A percentile compares a stretch with the other conserved stretches of the same genome.
These are phyloP conservation scores for Onygenales sp. DNA, from an alignment of 2,329 filamentous ascomycete species.

Conservation along the genomic window DNA sequence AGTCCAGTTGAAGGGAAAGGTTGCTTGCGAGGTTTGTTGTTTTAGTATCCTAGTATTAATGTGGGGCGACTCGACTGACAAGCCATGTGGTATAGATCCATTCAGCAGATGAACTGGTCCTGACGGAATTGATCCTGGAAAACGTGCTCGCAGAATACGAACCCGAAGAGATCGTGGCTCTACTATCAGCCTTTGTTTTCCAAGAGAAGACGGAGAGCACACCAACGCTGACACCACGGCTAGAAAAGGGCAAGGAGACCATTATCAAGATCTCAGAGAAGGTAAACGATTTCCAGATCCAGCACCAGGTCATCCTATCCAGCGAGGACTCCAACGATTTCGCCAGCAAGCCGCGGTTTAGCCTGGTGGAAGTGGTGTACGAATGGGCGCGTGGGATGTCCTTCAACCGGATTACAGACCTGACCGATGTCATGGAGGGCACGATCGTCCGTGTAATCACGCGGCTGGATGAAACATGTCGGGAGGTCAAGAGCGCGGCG, in stretches of 20 bases:
- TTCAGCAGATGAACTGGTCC: slow-evolving; percentile 88
- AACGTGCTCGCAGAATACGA: slow-evolving; percentile 94
- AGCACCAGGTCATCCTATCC: slow-evolving; percentile 84
- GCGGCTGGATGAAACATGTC: slow-evolving; percentile 85
- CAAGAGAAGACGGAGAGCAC: slow-evolving; percentile 85
- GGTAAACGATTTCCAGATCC: slow-evolving; percentile 79
- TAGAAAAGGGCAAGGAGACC: slow-evolving; percentile 72
- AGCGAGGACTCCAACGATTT: slow-evolving; percentile 91
- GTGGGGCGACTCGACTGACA: neutral
- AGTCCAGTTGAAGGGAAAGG: slow-evolving; percentile 94
- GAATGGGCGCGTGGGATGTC: slow-evolving; percentile 98
- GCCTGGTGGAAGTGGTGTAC: slow-evolving; percentile 93
- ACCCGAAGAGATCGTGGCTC: slow-evolving; percentile 88
- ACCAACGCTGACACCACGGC: slow-evolving; percentile 69
- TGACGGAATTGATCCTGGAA: slow-evolving; percentile 92
- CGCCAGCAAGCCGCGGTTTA: slow-evolving; percentile 75
- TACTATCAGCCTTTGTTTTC: slow-evolving; percentile 92
- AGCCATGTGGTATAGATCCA: slow-evolving; percentile 54
- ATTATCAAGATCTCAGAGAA: slow-evolving; percentile 88
- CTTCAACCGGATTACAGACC: slow-evolving; percentile 92
- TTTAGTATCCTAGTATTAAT: neutral
- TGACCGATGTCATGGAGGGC: slow-evolving; percentile 94
- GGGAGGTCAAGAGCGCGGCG: slow-evolving; percentile 95
- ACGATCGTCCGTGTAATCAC: slow-evolving; percentile 96
- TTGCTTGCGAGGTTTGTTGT: slow-evolving; percentile 68